Evolutionary conservation across 1,139 yeast species (phyloP).

Genomic region (Scheffersomyces parashehatae): DNA sequence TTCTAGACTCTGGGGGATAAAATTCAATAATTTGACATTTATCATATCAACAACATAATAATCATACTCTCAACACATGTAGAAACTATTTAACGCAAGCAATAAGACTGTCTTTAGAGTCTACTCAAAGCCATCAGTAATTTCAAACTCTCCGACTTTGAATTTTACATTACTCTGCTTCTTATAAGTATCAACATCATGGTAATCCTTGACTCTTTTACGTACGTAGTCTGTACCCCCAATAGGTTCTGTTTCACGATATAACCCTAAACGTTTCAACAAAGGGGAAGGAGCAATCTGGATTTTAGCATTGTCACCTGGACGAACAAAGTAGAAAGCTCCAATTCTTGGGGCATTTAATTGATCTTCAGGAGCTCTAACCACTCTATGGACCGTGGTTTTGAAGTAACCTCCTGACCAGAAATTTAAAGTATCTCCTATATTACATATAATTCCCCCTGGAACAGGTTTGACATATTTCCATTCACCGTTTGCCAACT

Average conservation of each 20-base stretch:
- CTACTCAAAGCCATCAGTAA: constrained; percentile 26
- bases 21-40: too few relatives aligned
- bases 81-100: too few relatives aligned
- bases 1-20: too few relatives aligned
- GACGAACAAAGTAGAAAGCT: constrained; percentile 34
- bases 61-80: too few relatives aligned
- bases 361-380: constrained; percentile 34
- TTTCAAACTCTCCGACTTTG: constrained; percentile 27
- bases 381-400: constrained; percentile 32
- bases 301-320: constrained; percentile 29
- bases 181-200: constrained; percentile 20
- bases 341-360: constrained; percentile 30
- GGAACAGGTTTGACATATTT: constrained; percentile 29
- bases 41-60: too few relatives aligned
- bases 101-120: not conserved
- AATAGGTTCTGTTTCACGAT: constrained; percentile 21
- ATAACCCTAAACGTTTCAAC: constrained; percentile 27
- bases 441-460: constrained; percentile 31
- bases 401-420: constrained; percentile 36
- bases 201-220: constrained; percentile 28
- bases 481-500: constrained; percentile 25
- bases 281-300: constrained; percentile 33
- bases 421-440: constrained; percentile 33
- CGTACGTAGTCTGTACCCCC: constrained; percentile 33
- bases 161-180: constrained; percentile 25